Evolutionary conservation across 1,284 basidiomycete genomes (phyloP), one percentile per base, ranked within the genome.

Genomic region (Sanghuangporus baumii): DNA sequence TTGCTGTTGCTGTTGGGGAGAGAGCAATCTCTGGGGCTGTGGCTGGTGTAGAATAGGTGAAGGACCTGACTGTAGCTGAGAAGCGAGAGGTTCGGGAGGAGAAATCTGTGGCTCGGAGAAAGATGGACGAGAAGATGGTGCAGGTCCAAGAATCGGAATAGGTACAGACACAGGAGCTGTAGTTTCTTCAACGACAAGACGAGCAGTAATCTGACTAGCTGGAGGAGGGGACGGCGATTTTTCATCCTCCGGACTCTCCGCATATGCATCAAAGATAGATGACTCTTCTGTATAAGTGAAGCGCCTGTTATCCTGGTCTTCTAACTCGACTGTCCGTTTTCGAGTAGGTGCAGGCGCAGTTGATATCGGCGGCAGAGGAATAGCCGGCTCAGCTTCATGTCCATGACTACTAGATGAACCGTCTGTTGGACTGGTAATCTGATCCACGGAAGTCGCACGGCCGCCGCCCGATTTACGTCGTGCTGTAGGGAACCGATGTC

Each of bases 181-280:
- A 31, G 23, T 23, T 23, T 31, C 3, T 57, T 72, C 67, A 40
- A 66, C 48, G 51, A 75, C 69, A 46, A 72, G 71, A 57, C 72
- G 67, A 16, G 75, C 72, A 46, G 74, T 68, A 36, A 73, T 70
- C 41, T 73, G 69, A n/a, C 71, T 61, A 36, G 51, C 41, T 26
- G 26, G 54, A 34, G 61, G 62, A 26, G 73, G 73, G 36, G 72
- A 70, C 54, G 70, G 62, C n/a, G 70, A 70, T 14, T 78, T 78
- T 5, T 81, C 81, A 4, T 87, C 82, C 4, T 78, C 74, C 14
- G 83, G 82, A 60, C 81, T 79, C 55, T 78, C 74, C n/a, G 76
- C 83, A 71, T 96, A 95, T 2, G 91, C 83, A 68, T 94, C 93
- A 71, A 89, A 92, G 66, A 95, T 94, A 36, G 82, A 82, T 2